Evolutionary conservation across 495 filamentous ascomycete genomes (phyloP), one percentile per base, ranked within the genome.

Genomic region (Penicillium goetzii): DNA sequence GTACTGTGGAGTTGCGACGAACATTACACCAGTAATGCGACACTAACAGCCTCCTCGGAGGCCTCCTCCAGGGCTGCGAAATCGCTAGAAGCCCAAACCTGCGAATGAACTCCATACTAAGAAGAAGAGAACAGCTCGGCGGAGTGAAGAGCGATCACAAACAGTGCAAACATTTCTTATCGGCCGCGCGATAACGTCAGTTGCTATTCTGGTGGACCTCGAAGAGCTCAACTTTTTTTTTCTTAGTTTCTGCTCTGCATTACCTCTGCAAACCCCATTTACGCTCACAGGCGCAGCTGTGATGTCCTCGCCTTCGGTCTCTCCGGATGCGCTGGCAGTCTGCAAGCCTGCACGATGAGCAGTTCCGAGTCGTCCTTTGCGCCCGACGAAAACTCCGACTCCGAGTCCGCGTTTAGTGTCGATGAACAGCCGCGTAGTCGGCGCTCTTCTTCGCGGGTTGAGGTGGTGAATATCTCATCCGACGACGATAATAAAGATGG

Each of bases 131-230:
- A 49, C 36, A 26, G 43, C 30, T 36, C 36, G 26, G 33, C 32
- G 61, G 34, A 47, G 26, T 58, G 51, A 41, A 63, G 47, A 59
- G 3, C n/a, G 14, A 49, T 2, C 23, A 56, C 78, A 81, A 81
- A 81, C 78, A 74, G 53, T 69, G 76, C 78, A 80, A 80, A 80
- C 76, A 67, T 47, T 47, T 8, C 36, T 75, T 78, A 75, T 76
- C 75, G 60, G 58, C 32, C 7, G 30, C 11, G 60, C 61, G 67
- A 74, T 72, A 71, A 72, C 33, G 25, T 36, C 38, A 23, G n/a
- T 56, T 32, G 8, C 28, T 36, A 6, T 36, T 54, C n/a, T 25
- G 61, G 61, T 61, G 56, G 56, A 71, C 53, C 56, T 25, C 56
- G 43, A 14, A 21, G 32, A 43, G 26, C 34, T 33, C 57, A 55